These are phyloP conservation scores for Aspergillus viridinutans DNA, from an alignment of 2,329 filamentous ascomycete species.

Conservation along the genomic window DNA sequence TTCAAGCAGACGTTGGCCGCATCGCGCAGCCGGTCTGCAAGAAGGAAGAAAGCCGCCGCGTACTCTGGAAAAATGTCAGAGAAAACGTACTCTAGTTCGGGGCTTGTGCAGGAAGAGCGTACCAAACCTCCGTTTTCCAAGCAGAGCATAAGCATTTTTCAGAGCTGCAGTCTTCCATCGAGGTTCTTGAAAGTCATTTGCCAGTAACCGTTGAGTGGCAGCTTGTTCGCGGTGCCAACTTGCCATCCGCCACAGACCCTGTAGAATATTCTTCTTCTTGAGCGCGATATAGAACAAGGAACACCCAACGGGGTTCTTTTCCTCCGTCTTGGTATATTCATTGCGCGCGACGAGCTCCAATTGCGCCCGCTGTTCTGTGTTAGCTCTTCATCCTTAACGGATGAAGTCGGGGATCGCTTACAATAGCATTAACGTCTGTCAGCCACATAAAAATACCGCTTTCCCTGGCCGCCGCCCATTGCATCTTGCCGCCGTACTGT, in stretches of 20 bases:
- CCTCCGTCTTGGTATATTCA: constrained; percentile 83
- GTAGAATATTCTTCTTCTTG: constrained; percentile 81
- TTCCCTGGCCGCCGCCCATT: constrained; percentile 81
- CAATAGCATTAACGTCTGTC: constrained; percentile 68
- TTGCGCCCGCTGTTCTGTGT: constrained; percentile 57
- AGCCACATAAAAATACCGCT: constrained; percentile 96
- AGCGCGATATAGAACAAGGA: constrained; percentile 88
- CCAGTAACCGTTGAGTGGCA: constrained; percentile 71
- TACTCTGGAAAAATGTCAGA: constrained; percentile 59
- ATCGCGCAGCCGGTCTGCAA: constrained; percentile 79
- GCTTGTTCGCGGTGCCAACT: constrained; percentile 81
- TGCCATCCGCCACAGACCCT: constrained; percentile 93
- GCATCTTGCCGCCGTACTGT: constrained; percentile 73
- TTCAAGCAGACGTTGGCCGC: constrained; percentile 82
- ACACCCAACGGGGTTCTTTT: constrained; percentile 87
- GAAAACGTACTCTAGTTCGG: constrained; percentile 6
- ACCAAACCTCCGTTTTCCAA: constrained; percentile 87
- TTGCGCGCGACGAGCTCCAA: constrained; percentile 90
- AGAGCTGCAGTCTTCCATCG: constrained; percentile 85
- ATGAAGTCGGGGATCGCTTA: constrained; percentile 42
- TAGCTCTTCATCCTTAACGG: constrained; percentile 3
- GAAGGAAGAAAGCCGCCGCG: constrained; percentile 89
- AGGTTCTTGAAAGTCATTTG: constrained; percentile 84
- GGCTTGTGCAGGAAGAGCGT: constrained; percentile 22
- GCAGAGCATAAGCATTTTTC: constrained; percentile 93